A percentile compares a stretch with the other conserved stretches of the same genome.
Conservation (phyloP, 2,329 filamentous ascomycete species). For the Cylindrodendrum hubeiense region DNA sequence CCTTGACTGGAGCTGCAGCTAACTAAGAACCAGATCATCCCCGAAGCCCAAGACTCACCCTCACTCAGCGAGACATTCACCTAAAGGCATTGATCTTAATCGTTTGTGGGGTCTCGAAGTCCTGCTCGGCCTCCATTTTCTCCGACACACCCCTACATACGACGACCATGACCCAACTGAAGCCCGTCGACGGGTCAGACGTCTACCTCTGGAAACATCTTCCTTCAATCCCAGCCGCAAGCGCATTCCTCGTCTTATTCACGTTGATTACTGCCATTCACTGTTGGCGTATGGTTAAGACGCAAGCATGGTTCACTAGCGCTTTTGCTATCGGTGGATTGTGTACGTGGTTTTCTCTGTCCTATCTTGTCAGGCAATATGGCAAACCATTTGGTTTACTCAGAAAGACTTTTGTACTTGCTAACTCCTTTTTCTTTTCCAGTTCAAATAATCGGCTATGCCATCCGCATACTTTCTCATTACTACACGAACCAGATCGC, state of each 20-base stretch:
- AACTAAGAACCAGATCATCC: not conserved
- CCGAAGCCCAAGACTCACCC: not conserved
- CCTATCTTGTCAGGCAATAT: too few relatives aligned
- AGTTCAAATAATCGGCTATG: slow-evolving; percentile 32
- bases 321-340: slow-evolving; percentile 59
- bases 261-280: slow-evolving; percentile 54
- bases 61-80: not conserved
- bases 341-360: slow-evolving; percentile 50
- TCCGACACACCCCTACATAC: not conserved
- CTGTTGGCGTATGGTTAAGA: slow-evolving; percentile 54
- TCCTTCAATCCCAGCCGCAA: slow-evolving; percentile 59
- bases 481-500: slow-evolving; percentile 20
- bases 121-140: not conserved
- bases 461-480: slow-evolving; percentile 25
- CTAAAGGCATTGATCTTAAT: not conserved
- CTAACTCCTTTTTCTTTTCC: not conserved
- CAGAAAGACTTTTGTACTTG: too few relatives aligned
- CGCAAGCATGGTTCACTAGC: slow-evolving; percentile 62
- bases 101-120: not conserved
- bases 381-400: too few relatives aligned
- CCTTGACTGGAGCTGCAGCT: not conserved
- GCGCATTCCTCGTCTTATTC: slow-evolving; percentile 61
- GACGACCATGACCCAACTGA: not conserved
- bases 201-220: slow-evolving; percentile 45
- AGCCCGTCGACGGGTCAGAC: slow-evolving; percentile 19